phyloP scores from a whole-genome alignment of 257 asterid genomes.

The Eucommia ulmoides region DNA sequence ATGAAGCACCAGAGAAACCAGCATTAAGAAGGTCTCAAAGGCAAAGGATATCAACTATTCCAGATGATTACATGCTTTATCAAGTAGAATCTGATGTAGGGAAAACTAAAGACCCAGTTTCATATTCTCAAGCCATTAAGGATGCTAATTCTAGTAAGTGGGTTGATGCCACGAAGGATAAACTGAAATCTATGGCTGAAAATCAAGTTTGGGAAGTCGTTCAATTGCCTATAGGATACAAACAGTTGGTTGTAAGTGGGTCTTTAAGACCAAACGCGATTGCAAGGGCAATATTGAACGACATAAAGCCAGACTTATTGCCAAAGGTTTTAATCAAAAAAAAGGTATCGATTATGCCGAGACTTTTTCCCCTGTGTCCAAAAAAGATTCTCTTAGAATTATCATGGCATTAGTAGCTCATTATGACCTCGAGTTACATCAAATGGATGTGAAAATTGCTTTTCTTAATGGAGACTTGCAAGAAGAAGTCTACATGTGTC shows the following conservation, averaged over 20 bases:
- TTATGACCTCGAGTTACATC: background rate
- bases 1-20: background rate
- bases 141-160: background rate
- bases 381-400: background rate
- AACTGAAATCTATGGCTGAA: background rate
- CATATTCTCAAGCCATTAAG: background rate
- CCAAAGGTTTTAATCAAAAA: background rate
- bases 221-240: background rate
- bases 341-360: background rate
- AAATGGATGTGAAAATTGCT: slow-evolving; percentile 1
- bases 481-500: background rate
- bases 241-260: background rate
- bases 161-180: background rate
- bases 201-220: background rate
- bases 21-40: background rate
- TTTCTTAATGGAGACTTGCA: background rate
- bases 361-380: background rate
- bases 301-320: background rate
- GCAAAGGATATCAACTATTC: background rate
- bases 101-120: background rate
- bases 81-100: background rate
- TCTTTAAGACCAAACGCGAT: background rate
- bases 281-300: background rate
- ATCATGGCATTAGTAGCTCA: background rate
- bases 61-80: background rate